A percentile compares a stretch with the other conserved stretches of the same genome.
These are phyloP conservation scores for Coniochaeta pulveracea DNA, from an alignment of 2,329 filamentous ascomycete genomes.

Conservation along the genomic window DNA sequence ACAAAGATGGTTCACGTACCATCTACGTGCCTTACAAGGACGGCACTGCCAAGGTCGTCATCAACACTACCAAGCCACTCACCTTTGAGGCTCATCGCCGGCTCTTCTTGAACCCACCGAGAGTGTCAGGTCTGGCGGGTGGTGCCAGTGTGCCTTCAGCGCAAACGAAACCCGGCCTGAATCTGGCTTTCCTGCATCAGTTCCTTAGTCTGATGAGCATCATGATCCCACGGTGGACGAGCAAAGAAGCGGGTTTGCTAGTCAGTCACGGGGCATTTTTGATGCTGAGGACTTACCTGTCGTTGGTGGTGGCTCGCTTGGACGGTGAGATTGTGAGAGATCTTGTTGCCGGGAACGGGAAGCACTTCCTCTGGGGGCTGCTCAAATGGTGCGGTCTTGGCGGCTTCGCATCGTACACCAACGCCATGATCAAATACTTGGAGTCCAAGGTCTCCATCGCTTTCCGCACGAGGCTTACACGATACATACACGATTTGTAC, in stretches of 20 bases:
- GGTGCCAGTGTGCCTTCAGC: slow-evolving; percentile 64
- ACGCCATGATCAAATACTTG: slow-evolving; percentile 97
- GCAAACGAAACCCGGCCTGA: slow-evolving; percentile 87
- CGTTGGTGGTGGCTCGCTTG: slow-evolving; percentile 79
- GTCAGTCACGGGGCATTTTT: slow-evolving; percentile 83
- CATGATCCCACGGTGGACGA: slow-evolving; percentile 91
- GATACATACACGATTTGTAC: slow-evolving; percentile 96
- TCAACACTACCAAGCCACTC: slow-evolving; percentile 77
- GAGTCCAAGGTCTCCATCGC: slow-evolving; percentile 98
- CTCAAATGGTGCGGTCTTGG: slow-evolving; percentile 93
- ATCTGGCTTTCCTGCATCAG: slow-evolving; percentile 92
- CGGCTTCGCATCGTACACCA: slow-evolving; percentile 89
- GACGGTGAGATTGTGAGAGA: slow-evolving; percentile 96
- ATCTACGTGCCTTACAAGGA: slow-evolving; percentile 92
- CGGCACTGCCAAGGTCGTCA: slow-evolving; percentile 80
- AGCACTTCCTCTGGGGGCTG: slow-evolving; percentile 77
- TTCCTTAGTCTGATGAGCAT: slow-evolving; percentile 94
- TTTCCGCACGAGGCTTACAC: slow-evolving; percentile 85
- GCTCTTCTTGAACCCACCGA: slow-evolving; percentile 82
- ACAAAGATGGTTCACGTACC: slow-evolving; percentile 88
- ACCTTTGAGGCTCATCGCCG: slow-evolving; percentile 95
- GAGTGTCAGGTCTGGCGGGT: slow-evolving; percentile 66
- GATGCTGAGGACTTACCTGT: slow-evolving; percentile 86
- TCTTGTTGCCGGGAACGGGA: slow-evolving; percentile 88
- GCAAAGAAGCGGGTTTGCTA: slow-evolving; percentile 87